Evolutionary conservation across 345 rosid species (phyloP).

Genomic region (Acer saccharum): DNA sequence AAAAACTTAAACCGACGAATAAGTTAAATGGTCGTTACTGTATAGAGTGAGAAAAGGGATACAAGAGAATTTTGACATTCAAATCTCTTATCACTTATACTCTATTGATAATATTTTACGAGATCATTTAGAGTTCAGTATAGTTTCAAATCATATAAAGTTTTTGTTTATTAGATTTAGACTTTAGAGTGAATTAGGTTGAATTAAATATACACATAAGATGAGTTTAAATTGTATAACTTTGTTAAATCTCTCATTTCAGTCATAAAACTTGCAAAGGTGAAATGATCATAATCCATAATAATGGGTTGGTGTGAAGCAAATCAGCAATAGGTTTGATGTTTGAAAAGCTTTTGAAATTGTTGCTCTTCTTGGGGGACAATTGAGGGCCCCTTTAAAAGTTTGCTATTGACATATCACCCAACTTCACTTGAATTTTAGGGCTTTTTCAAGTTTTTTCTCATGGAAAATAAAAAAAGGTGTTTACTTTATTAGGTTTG

Average conservation of each 20-base stretch:
- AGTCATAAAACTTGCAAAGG: neutral
- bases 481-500: constrained; percentile 15
- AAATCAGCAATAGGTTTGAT: constrained; percentile 1
- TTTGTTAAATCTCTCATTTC: neutral
- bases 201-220: neutral
- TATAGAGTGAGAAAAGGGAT: too few relatives aligned
- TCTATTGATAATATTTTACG: too few relatives aligned
- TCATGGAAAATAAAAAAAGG: neutral
- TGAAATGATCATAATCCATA: neutral
- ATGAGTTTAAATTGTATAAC: neutral
- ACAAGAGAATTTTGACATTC: too few relatives aligned
- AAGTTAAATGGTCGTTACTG: too few relatives aligned
- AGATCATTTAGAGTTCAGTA: too few relatives aligned
- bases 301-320: constrained; percentile 18
- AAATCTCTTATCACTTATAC: too few relatives aligned
- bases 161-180: too few relatives aligned
- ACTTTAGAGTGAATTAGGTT: neutral
- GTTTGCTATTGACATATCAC: constrained; percentile 30
- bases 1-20: too few relatives aligned
- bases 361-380: constrained; percentile 27
- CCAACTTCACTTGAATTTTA: constrained; percentile 25
- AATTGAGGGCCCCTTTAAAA: constrained; percentile 18
- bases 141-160: too few relatives aligned
- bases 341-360: constrained; percentile 9
- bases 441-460: neutral